Conservation (phyloP, 106 monocot genomes). For the Platanthera guangdongensis region DNA sequence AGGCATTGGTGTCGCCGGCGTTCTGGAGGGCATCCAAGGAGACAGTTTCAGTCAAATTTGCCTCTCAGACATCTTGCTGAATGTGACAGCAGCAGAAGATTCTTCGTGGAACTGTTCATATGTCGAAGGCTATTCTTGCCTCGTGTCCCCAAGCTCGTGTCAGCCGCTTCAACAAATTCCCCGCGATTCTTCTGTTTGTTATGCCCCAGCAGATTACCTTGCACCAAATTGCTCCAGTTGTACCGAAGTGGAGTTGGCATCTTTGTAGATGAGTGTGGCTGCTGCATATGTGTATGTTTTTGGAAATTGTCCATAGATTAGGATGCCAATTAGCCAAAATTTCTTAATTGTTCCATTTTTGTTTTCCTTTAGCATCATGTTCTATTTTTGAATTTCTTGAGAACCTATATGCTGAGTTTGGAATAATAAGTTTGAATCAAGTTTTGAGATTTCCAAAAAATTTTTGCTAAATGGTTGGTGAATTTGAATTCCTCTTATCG, state of each 20-base stretch:
- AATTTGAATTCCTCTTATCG: not conserved
- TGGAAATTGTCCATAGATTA: slow-evolving; percentile 1
- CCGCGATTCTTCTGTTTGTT: slow-evolving; percentile 31
- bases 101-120: slow-evolving; percentile 58
- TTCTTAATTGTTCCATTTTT: not conserved
- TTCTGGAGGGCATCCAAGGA: slow-evolving; percentile 51
- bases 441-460: not conserved
- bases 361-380: slow-evolving; percentile 5
- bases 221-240: not conserved
- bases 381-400: not conserved
- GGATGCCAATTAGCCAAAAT: slow-evolving; percentile 2
- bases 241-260: slow-evolving; percentile 11
- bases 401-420: not conserved
- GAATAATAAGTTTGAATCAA: slow-evolving; percentile 7
- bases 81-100: slow-evolving; percentile 19
- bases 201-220: slow-evolving; percentile 10
- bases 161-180: slow-evolving; percentile 30
- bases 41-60: slow-evolving; percentile 57
- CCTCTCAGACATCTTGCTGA: slow-evolving; percentile 39
- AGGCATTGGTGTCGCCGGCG: slow-evolving; percentile 39
- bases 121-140: slow-evolving; percentile 47
- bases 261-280: slow-evolving; percentile 18
- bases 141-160: slow-evolving; percentile 51
- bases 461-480: too few relatives aligned
- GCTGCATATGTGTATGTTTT: not conserved